Percentiles rank a stretch among this genome's conserved stretches.
These are phyloP conservation scores for Citrullus mucosospermus DNA, from an alignment of 306 rosid genomes.

Conservation along the genomic window DNA sequence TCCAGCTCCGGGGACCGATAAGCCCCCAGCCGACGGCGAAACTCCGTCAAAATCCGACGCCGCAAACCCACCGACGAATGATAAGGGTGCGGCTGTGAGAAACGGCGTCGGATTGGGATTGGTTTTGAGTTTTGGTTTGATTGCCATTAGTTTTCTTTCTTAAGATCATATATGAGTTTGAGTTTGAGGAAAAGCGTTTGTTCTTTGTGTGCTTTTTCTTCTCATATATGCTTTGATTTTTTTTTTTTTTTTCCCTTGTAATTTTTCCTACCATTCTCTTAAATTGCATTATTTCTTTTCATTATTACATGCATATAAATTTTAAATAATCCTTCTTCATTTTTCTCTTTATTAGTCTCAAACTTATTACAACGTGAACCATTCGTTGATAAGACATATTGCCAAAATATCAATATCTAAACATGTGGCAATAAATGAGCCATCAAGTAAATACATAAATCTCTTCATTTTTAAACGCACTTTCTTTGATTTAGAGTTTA, in stretches of 20 bases:
- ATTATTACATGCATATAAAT: not conserved
- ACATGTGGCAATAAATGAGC: no score
- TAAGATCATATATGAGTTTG: not conserved
- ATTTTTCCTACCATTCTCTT: not conserved
- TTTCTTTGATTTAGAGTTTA: no score
- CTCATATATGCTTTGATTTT: not conserved
- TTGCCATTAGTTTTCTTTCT: not conserved
- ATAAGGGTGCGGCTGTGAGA: not conserved
- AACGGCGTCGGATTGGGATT: slow-evolving; percentile 1
- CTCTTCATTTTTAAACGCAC: no score
- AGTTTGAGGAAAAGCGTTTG: not conserved
- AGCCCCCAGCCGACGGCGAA: slow-evolving; percentile 11
- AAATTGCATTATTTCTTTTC: not conserved
- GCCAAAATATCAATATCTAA: no score
- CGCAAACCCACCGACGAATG: not conserved
- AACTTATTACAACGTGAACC: no score
- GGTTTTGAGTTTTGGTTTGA: not conserved
- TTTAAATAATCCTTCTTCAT: no score
- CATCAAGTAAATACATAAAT: no score
- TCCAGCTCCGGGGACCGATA: slow-evolving; percentile 12
- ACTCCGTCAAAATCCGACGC: not conserved
- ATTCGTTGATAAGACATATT: no score
- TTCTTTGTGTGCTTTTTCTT: not conserved
- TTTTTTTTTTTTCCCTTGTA: not conserved
- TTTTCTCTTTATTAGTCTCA: no score